These are phyloP conservation scores for Rutstroemia sp. DNA, from an alignment of 2,329 filamentous ascomycete genomes.

Conservation along the genomic window DNA sequence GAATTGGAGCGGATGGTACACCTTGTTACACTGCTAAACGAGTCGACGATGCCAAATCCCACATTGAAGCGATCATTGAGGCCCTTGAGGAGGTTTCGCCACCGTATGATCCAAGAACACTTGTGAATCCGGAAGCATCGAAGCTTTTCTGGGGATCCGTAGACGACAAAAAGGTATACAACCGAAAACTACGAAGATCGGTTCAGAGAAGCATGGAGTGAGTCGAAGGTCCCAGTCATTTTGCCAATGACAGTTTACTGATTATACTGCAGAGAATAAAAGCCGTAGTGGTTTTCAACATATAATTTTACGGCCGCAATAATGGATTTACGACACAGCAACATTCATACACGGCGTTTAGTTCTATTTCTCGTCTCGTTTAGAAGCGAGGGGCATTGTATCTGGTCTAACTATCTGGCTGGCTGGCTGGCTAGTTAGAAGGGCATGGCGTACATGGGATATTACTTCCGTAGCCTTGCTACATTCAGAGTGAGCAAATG, in stretches of 20 bases:
- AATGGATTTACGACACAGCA: too few species aligned
- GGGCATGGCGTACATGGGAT: too few species aligned
- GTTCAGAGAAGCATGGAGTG: slow-evolving; percentile 63
- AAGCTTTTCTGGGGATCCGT: slow-evolving; percentile 78
- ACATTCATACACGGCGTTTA: too few species aligned
- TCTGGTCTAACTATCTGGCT: too few species aligned
- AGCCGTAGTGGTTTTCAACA: too few species aligned
- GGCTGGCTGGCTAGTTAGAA: too few species aligned
- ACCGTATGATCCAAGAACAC: slow-evolving; percentile 81
- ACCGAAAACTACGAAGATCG: slow-evolving; percentile 69
- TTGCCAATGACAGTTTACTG: background rate
- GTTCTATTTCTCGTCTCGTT: too few species aligned
- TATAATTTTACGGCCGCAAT: too few species aligned
- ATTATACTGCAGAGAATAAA: background rate
- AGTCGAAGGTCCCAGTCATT: slow-evolving; percentile 1
- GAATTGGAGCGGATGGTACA: slow-evolving; percentile 71
- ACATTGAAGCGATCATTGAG: slow-evolving; percentile 76
- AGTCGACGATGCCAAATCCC: slow-evolving; percentile 69
- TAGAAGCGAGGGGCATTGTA: too few species aligned
- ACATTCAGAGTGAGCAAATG: too few species aligned
- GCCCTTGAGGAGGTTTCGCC: slow-evolving; percentile 82
- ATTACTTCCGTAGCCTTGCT: too few species aligned
- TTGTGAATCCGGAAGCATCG: slow-evolving; percentile 79
- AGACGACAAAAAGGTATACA: slow-evolving; percentile 79
- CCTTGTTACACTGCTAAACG: slow-evolving; percentile 73